Conservation (phyloP, 2,329 filamentous ascomycete genomes). For the Exophiala xenobiotica region DNA sequence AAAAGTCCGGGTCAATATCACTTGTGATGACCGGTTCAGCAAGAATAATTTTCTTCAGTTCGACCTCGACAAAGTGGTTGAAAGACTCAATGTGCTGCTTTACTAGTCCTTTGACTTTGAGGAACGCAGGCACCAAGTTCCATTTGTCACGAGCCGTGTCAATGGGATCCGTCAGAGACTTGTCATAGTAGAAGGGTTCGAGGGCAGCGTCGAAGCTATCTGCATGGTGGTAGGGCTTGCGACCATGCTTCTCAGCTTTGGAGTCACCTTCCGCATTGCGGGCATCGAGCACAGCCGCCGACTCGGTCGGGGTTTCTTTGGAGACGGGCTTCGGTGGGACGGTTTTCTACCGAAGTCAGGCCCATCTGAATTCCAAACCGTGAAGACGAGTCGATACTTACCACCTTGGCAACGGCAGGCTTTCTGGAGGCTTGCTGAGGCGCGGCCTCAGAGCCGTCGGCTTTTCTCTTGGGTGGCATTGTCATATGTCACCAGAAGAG, state of each 20-base stretch:
- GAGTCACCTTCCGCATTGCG: constrained; percentile 9
- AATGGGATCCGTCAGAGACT: constrained; percentile 67
- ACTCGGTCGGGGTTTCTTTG: constrained; percentile 5
- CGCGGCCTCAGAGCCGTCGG: constrained; percentile 23
- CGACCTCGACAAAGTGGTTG: constrained; percentile 96
- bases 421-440: constrained; percentile 16
- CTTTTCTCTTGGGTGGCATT: constrained; percentile 31
- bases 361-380: too few species aligned
- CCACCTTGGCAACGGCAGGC: constrained; percentile 21
- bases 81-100: constrained; percentile 99
- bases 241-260: constrained; percentile 16
- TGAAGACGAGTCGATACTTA: too few species aligned
- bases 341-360: too few species aligned
- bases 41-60: constrained; percentile 94
- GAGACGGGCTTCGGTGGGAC: constrained; percentile 12
- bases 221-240: constrained; percentile 19
- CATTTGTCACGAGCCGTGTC: constrained; percentile 82
- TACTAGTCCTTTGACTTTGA: constrained; percentile 94
- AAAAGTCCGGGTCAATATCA: constrained; percentile 90
- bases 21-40: constrained; percentile 86
- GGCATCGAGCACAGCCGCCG: constrained; percentile 1
- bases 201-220: constrained; percentile 62
- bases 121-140: constrained; percentile 93
- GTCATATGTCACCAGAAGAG: background rate
- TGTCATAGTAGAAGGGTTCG: constrained; percentile 69